Evolutionary conservation across 1,284 basidiomycete species (phyloP).

Genomic region (Sphaerobolus stellatus): DNA sequence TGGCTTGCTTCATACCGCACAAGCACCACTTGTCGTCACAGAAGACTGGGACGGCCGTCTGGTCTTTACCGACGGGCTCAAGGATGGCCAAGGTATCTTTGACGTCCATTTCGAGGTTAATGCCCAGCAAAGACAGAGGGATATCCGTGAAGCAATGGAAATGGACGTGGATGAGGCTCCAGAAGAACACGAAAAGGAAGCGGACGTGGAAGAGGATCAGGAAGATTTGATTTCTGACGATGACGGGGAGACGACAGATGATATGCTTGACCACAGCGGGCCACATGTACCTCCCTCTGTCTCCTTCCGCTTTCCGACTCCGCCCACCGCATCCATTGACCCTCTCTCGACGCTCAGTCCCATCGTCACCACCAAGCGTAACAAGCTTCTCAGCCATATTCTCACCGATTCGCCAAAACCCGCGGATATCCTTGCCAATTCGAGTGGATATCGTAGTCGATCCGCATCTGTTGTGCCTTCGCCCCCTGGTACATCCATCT

Average conservation of each 20-base stretch:
- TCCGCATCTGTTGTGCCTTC: conserved; percentile 7
- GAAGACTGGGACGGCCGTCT: conserved; percentile 72
- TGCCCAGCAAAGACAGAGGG: conserved; percentile 41
- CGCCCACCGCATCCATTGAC: conserved; percentile 60
- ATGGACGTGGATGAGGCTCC: conserved; percentile 9
- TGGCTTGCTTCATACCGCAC: conserved; percentile 18
- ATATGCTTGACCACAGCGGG: conserved; percentile 75
- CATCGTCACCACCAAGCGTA: conserved; percentile 38
- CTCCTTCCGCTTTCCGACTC: conserved; percentile 63
- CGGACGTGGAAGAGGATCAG: conserved; percentile 39
- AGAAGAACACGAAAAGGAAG: conserved; percentile 16
- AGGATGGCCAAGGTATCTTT: conserved; percentile 49
- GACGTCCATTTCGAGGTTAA: conserved; percentile 59
- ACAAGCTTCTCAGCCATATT: neutral
- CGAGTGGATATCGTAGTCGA: conserved; percentile 28
- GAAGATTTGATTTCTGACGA: conserved; percentile 44
- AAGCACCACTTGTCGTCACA: conserved; percentile 53
- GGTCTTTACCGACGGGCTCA: conserved; percentile 62
- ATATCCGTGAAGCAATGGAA: conserved; percentile 14
- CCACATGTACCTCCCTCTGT: conserved; percentile 60
- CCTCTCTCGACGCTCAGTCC: conserved; percentile 71
- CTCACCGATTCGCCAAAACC: conserved; percentile 46
- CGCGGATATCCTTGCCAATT: conserved; percentile 63
- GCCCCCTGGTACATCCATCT: conserved; percentile 4
- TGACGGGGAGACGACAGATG: conserved; percentile 67